Evolutionary conservation across 768 basidiomycete species (phyloP), one percentile per base, ranked within the genome.

Genomic region (Termitomyces sp.): DNA sequence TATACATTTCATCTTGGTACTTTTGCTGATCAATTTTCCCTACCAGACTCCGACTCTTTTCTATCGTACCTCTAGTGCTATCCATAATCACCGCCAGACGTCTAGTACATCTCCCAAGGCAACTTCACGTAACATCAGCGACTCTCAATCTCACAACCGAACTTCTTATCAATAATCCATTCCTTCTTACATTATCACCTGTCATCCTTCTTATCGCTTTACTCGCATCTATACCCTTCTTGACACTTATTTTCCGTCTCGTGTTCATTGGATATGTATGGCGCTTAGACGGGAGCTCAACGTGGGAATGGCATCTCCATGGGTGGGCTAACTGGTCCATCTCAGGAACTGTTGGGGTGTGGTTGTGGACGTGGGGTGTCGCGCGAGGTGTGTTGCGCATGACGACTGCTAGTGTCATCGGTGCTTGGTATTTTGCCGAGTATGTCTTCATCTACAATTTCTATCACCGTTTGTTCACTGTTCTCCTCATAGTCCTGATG

Each of bases 401-500:
- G 54, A 82, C 86, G 2, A 83, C 86, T 57, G 87, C 92, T 0
- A 88, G 87, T 32, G 90, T 94, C 4, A 82, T 98, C 35, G 94
- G 93, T 2, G 86, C 88, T 46, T 98, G 94, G 94, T 97, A 96
- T 68, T 96, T 92, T 62, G 72, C 77, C 33, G 75, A 79, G 79
- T 79, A 65, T 50, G 79, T 72, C 69, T 40, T 28, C 46, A 58
- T n/a, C 49, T 14, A 28, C 20, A 26, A 42, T 20, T 20, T 14
- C 28, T 43, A 56, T 16, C 1, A 24, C n/a, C 6, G 5, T 49
- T 24, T 40, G 12, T 60, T 60, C 47, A 60, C 24, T 24, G 4
- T 40, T 45, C 40, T 4, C 40, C 24, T 3, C 24, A 40, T 55
- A 73, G 76, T 59, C 73, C 72, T 22, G 63, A 67, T 28, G 62